Percentiles rank a stretch among this genome's conserved stretches.
phyloP scores from a whole-genome alignment of 1,139 yeast genomes.

The Zygoascus meyerae region DNA sequence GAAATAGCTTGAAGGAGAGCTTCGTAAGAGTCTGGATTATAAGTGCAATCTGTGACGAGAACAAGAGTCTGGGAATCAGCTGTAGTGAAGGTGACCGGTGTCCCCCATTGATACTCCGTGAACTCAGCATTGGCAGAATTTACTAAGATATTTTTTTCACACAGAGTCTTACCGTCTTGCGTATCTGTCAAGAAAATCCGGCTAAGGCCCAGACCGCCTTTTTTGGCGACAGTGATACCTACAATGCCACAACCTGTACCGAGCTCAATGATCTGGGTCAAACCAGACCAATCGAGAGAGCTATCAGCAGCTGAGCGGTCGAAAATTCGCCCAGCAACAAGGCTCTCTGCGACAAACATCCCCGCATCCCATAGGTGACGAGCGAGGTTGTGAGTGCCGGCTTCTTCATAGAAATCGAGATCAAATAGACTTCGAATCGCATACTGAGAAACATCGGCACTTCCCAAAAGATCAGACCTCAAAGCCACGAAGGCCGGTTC shows the following conservation, averaged over 20 bases:
- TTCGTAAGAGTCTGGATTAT: slow-evolving; percentile 28
- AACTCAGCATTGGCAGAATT: slow-evolving; percentile 10
- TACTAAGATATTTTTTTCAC: slow-evolving; percentile 13
- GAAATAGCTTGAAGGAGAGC: slow-evolving; percentile 22
- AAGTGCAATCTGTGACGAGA: slow-evolving; percentile 31
- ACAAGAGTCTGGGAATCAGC: slow-evolving; percentile 22
- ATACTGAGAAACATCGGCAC: not conserved
- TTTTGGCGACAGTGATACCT: slow-evolving; percentile 13
- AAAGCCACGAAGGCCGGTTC: slow-evolving; percentile 5
- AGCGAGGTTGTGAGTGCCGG: slow-evolving; percentile 17
- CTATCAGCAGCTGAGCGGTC: not conserved
- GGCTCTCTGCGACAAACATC: not conserved
- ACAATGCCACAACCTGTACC: slow-evolving; percentile 22
- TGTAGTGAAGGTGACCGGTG: not conserved
- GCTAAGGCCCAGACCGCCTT: not conserved
- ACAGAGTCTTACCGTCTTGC: slow-evolving; percentile 17
- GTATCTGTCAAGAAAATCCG: slow-evolving; percentile 15
- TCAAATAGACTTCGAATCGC: slow-evolving; percentile 3
- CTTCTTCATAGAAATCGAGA: slow-evolving; percentile 15
- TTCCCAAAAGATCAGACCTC: not conserved
- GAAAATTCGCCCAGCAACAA: not conserved
- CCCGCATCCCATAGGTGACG: slow-evolving; percentile 23
- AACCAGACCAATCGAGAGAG: not conserved
- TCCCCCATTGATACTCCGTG: slow-evolving; percentile 17
- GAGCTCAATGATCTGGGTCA: slow-evolving; percentile 14